Conservation (phyloP, 495 filamentous ascomycete species). For the Cudoniella acicularis region DNA sequence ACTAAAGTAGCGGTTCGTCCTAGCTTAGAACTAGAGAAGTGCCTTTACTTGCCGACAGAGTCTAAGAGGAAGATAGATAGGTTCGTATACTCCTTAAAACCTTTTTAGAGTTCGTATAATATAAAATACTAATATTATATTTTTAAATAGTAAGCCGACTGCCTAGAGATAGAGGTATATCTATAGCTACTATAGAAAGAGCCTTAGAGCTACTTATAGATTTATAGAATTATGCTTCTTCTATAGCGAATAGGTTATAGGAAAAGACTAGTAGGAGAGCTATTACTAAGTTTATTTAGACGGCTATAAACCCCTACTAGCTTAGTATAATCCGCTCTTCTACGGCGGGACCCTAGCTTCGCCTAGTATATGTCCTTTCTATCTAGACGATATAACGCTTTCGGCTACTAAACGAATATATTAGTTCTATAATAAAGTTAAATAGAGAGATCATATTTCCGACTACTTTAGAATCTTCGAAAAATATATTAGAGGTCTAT, state of each 20-base stretch:
- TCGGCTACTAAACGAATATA: conserved; percentile 9
- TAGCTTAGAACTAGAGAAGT: conserved; percentile 22
- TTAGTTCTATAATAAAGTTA: neutral
- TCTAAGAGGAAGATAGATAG: conserved; percentile 6
- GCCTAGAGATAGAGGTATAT: conserved; percentile 17
- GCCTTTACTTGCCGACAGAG: conserved; percentile 8
- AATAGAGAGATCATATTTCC: conserved; percentile 11
- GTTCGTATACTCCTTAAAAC: conserved; percentile 5
- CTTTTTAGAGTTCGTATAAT: conserved; percentile 1
- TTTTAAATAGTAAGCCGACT: conserved; percentile 8
- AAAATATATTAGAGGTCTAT: conserved; percentile 4
- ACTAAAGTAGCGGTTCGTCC: conserved; percentile 12
- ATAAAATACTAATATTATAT: conserved; percentile 2
- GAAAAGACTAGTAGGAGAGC: conserved; percentile 6
- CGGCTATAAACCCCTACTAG: conserved; percentile 6
- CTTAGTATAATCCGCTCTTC: conserved; percentile 5
- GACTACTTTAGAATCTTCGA: conserved; percentile 9
- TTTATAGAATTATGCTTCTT: conserved; percentile 9
- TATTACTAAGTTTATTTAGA: conserved; percentile 10
- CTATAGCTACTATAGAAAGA: conserved; percentile 17
- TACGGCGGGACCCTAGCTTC: conserved; percentile 8
- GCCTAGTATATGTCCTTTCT: conserved; percentile 9
- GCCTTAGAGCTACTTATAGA: conserved; percentile 6
- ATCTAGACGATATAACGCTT: conserved; percentile 5
- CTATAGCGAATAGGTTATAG: conserved; percentile 7